Conservation (phyloP, 805 yeast genomes). For the Ogataea methanolica region DNA sequence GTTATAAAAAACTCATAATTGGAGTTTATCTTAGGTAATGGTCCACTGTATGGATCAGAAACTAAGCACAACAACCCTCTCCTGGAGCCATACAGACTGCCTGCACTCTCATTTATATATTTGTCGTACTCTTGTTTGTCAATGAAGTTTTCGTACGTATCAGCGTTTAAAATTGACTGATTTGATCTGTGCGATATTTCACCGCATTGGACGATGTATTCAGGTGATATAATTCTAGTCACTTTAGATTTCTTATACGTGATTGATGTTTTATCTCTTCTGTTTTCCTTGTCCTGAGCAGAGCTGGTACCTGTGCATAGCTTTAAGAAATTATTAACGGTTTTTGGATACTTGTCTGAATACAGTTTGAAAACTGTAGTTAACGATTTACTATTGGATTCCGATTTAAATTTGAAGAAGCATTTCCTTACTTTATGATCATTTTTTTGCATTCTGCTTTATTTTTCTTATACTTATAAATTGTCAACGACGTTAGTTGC, state of each 20-base stretch:
- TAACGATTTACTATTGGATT: not conserved
- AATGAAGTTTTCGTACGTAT: not conserved
- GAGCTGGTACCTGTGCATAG: constrained; percentile 12
- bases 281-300: not conserved
- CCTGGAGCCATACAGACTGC: constrained; percentile 1
- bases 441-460: too few species aligned
- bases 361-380: constrained; percentile 10
- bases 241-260: constrained; percentile 17
- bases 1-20: constrained; percentile 22
- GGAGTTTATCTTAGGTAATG: not conserved
- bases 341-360: constrained; percentile 9
- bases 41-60: constrained; percentile 1
- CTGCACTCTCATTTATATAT: not conserved
- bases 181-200: constrained; percentile 8
- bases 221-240: constrained; percentile 26
- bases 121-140: constrained; percentile 7
- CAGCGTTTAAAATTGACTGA: not conserved
- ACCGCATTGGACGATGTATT: constrained; percentile 25
- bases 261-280: not conserved
- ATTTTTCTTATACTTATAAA: too few species aligned
- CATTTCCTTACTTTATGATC: not conserved
- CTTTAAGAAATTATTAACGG: constrained; percentile 9
- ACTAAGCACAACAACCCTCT: constrained; percentile 17
- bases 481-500: too few species aligned
- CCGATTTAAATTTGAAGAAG: constrained; percentile 4